Percentiles rank a stretch among this genome's conserved stretches.
phyloP scores from a whole-genome alignment of 2,329 filamentous ascomycete species.

The Chaetomium globosum region DNA sequence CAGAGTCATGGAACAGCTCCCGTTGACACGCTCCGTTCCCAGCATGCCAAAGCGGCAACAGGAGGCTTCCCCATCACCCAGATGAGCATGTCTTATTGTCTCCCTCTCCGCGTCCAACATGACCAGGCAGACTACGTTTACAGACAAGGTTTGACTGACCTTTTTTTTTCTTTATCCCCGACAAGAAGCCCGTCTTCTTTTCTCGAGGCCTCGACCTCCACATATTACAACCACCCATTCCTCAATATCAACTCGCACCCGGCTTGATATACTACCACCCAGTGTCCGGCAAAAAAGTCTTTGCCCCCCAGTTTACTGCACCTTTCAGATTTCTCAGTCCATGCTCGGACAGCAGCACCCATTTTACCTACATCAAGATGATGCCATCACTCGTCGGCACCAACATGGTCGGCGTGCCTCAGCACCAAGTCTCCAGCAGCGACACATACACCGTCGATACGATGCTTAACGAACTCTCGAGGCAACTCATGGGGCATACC shows the following conservation, averaged over 20 bases:
- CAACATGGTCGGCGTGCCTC: conserved; percentile 37
- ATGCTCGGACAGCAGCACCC: conserved; percentile 13
- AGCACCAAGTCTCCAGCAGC: conserved; percentile 33
- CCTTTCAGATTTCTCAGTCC: conserved; percentile 11
- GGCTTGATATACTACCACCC: conserved; percentile 20
- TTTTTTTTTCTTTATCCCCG: conserved; percentile 6
- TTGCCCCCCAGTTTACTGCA: neutral
- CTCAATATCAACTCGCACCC: conserved; percentile 12
- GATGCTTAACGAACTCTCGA: conserved; percentile 55
- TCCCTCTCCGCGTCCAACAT: conserved; percentile 39
- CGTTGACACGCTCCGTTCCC: conserved; percentile 40
- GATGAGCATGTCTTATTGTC: conserved; percentile 33
- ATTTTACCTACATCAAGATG: conserved; percentile 31
- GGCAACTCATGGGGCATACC: conserved; percentile 54
- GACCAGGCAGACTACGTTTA: conserved; percentile 36
- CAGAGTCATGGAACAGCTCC: conserved; percentile 39
- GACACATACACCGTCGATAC: conserved; percentile 46
- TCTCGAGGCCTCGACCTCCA: neutral
- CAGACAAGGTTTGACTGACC: conserved; percentile 30
- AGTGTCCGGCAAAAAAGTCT: conserved; percentile 16
- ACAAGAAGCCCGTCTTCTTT: conserved; percentile 15
- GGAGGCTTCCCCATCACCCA: conserved; percentile 31
- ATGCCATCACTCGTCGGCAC: conserved; percentile 43
- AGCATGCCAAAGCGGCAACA: conserved; percentile 41
- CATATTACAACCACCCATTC: conserved; percentile 16